Conservation (phyloP, 768 basidiomycete species). For the Cystobasidium onofrii region DNA sequence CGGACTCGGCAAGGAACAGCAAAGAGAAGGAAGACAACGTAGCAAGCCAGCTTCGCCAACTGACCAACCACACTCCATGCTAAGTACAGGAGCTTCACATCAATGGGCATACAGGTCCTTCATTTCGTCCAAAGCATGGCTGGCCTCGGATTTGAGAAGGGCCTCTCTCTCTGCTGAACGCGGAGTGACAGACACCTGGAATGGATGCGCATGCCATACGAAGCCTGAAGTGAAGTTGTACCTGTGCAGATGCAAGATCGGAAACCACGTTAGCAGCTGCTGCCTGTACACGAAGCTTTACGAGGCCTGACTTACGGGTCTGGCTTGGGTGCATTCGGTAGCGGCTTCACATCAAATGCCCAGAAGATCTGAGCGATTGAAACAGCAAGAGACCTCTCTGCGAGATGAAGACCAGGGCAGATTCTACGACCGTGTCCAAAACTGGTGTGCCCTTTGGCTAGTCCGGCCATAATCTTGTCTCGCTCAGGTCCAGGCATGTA, state of each 20-base stretch:
- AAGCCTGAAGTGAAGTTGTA: neutral
- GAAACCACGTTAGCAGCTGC: neutral
- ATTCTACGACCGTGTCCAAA: constrained; percentile 31
- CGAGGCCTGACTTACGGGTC: neutral
- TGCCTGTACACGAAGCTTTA: too few relatives aligned
- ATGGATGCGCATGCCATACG: neutral
- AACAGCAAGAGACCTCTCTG: constrained; percentile 11
- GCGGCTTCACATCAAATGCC: constrained; percentile 24
- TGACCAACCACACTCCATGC: too few relatives aligned
- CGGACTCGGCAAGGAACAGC: too few relatives aligned
- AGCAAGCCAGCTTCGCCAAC: too few relatives aligned
- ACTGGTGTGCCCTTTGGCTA: neutral
- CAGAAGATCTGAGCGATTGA: constrained; percentile 27
- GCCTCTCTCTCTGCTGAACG: neutral
- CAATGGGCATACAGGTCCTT: too few relatives aligned
- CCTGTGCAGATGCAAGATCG: neutral
- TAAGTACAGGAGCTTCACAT: too few relatives aligned
- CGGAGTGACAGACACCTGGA: neutral
- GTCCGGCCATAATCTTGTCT: neutral
- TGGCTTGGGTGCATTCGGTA: neutral
- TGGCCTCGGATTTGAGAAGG: neutral
- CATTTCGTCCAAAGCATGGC: neutral
- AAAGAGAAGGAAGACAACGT: too few relatives aligned
- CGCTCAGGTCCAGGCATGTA: constrained; percentile 12
- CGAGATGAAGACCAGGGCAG: constrained; percentile 26